phyloP scores from a whole-genome alignment of 148 eudicot species.

The Persicaria tinctoria region DNA sequence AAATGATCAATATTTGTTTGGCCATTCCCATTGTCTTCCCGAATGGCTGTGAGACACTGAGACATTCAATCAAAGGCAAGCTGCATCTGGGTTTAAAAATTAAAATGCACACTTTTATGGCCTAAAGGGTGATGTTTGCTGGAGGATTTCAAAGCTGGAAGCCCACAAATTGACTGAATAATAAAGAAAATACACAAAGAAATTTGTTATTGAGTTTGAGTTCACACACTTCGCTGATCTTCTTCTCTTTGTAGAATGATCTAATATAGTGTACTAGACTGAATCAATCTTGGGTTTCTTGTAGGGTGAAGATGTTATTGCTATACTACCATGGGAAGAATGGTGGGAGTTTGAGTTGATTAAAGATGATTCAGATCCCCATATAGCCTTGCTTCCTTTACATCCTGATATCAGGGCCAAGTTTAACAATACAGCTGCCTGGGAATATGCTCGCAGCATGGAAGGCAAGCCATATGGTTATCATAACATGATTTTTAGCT shows the following conservation, averaged over 20 bases:
- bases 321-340: conserved; percentile 88
- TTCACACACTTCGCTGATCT: neutral
- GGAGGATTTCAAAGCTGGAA: neutral
- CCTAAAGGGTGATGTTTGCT: neutral
- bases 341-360: conserved; percentile 92
- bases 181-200: neutral
- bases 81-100: neutral
- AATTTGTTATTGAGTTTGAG: neutral
- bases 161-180: neutral
- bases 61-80: neutral
- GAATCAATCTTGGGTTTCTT: conserved; percentile 15
- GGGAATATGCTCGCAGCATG: conserved; percentile 95
- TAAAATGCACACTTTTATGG: neutral
- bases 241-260: neutral
- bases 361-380: conserved; percentile 75
- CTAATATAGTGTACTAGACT: neutral
- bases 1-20: neutral
- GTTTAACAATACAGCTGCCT: conserved; percentile 84
- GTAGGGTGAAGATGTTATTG: conserved; percentile 84
- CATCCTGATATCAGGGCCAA: conserved; percentile 75
- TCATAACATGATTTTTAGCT: conserved; percentile 90
- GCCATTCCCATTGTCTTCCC: neutral
- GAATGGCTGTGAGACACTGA: neutral
- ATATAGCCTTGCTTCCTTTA: conserved; percentile 88
- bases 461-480: conserved; percentile 80